Evolutionary conservation across 306 rosid genomes (phyloP).

Genomic region (Malus fusca): DNA sequence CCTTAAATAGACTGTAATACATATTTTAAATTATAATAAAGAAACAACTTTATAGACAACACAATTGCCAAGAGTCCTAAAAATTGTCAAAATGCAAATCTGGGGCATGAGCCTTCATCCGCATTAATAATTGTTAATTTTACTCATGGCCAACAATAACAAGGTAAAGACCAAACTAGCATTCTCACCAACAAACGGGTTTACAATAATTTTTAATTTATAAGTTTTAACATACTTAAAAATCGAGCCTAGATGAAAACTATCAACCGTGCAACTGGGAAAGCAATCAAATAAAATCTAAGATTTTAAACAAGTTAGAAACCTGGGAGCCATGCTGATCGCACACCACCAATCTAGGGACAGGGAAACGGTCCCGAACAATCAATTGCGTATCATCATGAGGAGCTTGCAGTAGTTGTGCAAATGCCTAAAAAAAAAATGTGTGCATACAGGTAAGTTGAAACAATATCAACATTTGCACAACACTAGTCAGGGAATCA

Average conservation of each 20-base stretch:
- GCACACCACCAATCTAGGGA: conserved; percentile 91
- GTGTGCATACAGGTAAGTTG: neutral
- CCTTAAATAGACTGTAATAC: neutral
- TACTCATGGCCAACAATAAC: neutral
- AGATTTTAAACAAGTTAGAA: conserved; percentile 11
- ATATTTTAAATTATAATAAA: too few species aligned
- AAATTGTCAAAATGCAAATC: neutral
- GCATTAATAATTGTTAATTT: neutral
- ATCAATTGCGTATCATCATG: conserved; percentile 64
- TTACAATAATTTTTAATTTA: neutral
- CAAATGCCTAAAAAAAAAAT: conserved; percentile 64
- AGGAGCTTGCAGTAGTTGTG: conserved; percentile 72
- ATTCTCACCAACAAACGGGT: neutral
- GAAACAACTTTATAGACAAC: neutral
- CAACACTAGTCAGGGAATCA: neutral
- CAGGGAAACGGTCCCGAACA: conserved; percentile 76
- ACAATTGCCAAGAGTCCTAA: neutral
- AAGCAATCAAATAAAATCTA: neutral
- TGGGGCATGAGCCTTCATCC: neutral
- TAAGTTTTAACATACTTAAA: neutral
- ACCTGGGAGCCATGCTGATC: conserved; percentile 99
- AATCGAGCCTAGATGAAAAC: neutral
- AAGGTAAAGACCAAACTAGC: neutral
- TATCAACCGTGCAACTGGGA: neutral
- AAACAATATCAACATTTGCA: neutral